Base-by-base conservation (phyloP, 371 early-diverging fungal species). In the Vavraia culicis region DNA sequence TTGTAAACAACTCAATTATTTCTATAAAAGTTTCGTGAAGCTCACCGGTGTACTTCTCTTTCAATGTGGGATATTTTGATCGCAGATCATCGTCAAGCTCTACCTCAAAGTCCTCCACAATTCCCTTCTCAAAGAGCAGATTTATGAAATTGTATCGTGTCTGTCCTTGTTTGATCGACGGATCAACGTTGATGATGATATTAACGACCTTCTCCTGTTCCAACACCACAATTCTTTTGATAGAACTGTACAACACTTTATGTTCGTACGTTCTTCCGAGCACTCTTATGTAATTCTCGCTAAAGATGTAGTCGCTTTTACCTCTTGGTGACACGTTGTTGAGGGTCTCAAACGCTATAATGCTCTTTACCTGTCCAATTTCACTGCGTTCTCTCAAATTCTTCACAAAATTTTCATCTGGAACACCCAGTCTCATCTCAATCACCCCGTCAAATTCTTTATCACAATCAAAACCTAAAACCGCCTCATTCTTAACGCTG, bases 141-240 rank as follows among this genome's bases (percentile, higher is more conserved):
- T 88, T 88, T 61, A 96, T 62, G 72, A 81, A 86, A 3, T 87
- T 83, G 72, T 96, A 91, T 61, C 81, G 75, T 16, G 95, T 94
- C 67, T 93, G 91, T 42, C 98, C 98, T 69, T 94, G 95, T 42
- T 90, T 76, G 43, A 96, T 71, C 10, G 94, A 90, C 39, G 90
- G 89, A 56, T 88, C 86, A 57, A 94, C 73, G 20, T 80, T 82
- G 48, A 93, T 75, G 9, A 90, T 81, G 61, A 93, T 81, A 68
- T 41, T 40, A 8, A 10, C n/a, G 41, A 38, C 31, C 14, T 56
- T 53, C 1, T 64, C 61, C 32, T 61, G 62, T 22, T 62, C 60
- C 15, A 69, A 52, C 19, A 27, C 47, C 36, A 51, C 56, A 20
- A 69, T 37, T 31, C 46, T 37, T n/a, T 36, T 49, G 10, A 69